Conservation (phyloP, 176 grass and related monocot genomes). For the Aegilops bicornis region DNA sequence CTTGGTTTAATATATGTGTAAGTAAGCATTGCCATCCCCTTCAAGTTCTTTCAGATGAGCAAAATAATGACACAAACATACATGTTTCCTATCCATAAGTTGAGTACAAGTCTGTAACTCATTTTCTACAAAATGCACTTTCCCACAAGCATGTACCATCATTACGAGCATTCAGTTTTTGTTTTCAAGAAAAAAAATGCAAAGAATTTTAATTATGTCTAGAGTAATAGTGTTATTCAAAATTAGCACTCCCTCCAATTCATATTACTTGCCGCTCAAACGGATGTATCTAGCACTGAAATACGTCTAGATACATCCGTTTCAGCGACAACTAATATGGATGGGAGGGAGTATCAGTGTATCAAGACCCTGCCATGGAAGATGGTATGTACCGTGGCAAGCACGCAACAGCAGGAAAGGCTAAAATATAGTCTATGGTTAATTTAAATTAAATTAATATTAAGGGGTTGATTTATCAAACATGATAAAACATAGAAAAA, state of each 20-base stretch:
- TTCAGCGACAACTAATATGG: too few relatives aligned
- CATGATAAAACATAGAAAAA: neutral
- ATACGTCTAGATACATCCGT: too few relatives aligned
- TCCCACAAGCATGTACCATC: neutral
- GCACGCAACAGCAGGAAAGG: neutral
- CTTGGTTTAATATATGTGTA: neutral
- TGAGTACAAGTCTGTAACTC: neutral
- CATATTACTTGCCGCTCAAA: too few relatives aligned
- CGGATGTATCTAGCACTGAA: too few relatives aligned
- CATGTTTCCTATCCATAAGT: neutral
- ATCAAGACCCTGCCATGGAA: neutral
- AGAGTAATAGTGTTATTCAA: neutral
- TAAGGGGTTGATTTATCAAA: neutral
- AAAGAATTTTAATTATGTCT: neutral
- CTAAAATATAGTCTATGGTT: neutral
- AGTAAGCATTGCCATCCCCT: neutral
- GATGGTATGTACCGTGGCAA: neutral
- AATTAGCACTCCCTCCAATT: neutral
- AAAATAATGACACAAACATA: neutral
- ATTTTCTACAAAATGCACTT: neutral
- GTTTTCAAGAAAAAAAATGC: neutral
- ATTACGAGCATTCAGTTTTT: too few relatives aligned
- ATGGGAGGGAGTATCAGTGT: neutral
- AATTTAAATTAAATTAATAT: neutral
- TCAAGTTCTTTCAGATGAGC: neutral